Percentiles rank a stretch among this genome's conserved stretches.
Evolutionary conservation across 805 yeast genomes (phyloP).

Genomic region (Wickerhamomyces bovis): DNA sequence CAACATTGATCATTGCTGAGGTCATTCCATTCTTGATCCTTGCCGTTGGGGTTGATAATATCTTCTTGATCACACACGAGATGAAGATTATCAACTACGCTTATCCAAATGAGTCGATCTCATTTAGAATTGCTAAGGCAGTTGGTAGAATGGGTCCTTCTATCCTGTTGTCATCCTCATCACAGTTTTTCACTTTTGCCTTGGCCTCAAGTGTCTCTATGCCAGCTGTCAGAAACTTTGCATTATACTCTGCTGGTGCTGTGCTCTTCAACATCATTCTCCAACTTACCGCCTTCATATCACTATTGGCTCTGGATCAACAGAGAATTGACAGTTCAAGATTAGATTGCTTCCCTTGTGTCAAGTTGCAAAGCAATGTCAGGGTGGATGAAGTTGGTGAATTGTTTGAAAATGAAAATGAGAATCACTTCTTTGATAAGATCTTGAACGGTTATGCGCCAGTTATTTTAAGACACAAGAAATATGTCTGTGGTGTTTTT

Average conservation of each 20-base stretch:
- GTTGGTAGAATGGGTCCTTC: conserved; percentile 82
- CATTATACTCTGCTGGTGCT: conserved; percentile 85
- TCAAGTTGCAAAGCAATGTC: conserved; percentile 23
- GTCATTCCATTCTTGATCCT: conserved; percentile 90
- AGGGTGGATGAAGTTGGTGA: conserved; percentile 20
- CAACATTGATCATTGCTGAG: conserved; percentile 91
- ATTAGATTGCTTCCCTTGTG: conserved; percentile 58
- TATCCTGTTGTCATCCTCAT: conserved; percentile 65
- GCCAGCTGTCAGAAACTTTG: conserved; percentile 97
- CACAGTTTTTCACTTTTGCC: conserved; percentile 75
- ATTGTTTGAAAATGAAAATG: conserved; percentile 23
- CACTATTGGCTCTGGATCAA: conserved; percentile 66
- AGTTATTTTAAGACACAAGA: conserved; percentile 42
- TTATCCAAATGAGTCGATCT: conserved; percentile 42
- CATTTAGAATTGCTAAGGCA: conserved; percentile 56
- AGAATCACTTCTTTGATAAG: conserved; percentile 31
- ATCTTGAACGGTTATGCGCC: conserved; percentile 48
- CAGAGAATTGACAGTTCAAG: conserved; percentile 50
- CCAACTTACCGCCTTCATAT: conserved; percentile 77
- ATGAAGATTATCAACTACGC: conserved; percentile 47
- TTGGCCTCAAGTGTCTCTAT: conserved; percentile 78
- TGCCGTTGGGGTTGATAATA: conserved; percentile 96
- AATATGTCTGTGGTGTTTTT: conserved; percentile 48
- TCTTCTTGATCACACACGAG: conserved; percentile 81
- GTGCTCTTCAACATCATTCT: conserved; percentile 67